These are phyloP conservation scores for Vitis labrusca DNA, from an alignment of 164 flowering plant species.

Conservation along the genomic window DNA sequence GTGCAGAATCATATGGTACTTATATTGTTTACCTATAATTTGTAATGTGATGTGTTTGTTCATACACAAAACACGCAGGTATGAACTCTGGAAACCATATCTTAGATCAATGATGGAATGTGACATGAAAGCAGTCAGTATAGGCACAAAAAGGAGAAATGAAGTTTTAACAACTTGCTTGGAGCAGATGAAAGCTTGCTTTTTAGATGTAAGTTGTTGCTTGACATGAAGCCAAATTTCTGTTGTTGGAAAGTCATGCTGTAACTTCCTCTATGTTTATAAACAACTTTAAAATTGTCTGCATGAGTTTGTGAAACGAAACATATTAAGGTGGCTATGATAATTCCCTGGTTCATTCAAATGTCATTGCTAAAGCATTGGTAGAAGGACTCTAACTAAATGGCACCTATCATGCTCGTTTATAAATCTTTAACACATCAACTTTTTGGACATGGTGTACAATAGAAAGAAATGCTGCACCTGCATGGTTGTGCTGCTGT, in stretches of 20 bases:
- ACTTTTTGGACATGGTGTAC: too few species aligned
- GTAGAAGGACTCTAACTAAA: too few species aligned
- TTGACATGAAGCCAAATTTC: too few species aligned
- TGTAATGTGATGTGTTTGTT: background rate
- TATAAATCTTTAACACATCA: too few species aligned
- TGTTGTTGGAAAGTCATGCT: too few species aligned
- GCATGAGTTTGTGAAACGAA: background rate
- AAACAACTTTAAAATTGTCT: background rate
- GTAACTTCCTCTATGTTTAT: background rate
- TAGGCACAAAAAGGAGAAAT: conserved; percentile 71
- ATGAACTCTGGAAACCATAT: conserved; percentile 95
- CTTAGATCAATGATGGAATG: conserved; percentile 89
- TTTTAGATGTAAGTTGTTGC: conserved; percentile 69
- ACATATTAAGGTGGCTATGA: background rate
- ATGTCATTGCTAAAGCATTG: too few species aligned
- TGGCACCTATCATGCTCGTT: too few species aligned
- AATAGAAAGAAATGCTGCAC: too few species aligned
- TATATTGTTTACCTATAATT: background rate
- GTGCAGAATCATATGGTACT: too few species aligned
- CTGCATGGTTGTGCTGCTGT: too few species aligned
- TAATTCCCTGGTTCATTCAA: background rate
- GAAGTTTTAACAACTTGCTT: conserved; percentile 79
- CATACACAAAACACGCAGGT: conserved; percentile 32
- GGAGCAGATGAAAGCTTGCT: conserved; percentile 93
- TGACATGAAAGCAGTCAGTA: conserved; percentile 93